phyloP scores from a whole-genome alignment of 768 basidiomycete genomes.

The Trametes sanguinea region DNA sequence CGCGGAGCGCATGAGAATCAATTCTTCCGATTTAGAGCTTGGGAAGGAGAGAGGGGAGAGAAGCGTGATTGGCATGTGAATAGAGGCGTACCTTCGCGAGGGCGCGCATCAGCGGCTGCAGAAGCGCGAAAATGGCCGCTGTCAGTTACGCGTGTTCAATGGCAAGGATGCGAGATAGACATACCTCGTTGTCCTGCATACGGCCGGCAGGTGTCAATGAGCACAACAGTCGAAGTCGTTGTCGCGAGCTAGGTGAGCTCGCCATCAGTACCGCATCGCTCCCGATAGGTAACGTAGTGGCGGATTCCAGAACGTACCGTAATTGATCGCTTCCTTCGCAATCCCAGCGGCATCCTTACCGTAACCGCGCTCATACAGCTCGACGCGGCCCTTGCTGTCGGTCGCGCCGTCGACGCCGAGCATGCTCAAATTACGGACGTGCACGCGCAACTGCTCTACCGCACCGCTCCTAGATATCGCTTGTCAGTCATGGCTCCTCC shows the following conservation, averaged over 20 bases:
- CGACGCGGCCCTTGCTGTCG: constrained; percentile 74
- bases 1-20: not conserved
- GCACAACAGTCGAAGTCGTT: constrained; percentile 93
- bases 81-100: constrained; percentile 74
- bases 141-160: not conserved
- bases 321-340: constrained; percentile 89
- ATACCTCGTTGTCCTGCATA: constrained; percentile 98
- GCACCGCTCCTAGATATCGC: constrained; percentile 74
- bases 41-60: not conserved
- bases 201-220: constrained; percentile 98
- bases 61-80: not conserved
- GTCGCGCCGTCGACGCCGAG: constrained; percentile 69
- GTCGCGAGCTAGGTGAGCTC: constrained; percentile 62
- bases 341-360: constrained; percentile 99
- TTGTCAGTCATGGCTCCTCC: not conserved
- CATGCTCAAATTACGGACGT: constrained; percentile 92
- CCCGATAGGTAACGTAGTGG: not conserved
- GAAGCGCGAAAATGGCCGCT: not conserved
- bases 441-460: constrained; percentile 95
- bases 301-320: constrained; percentile 54
- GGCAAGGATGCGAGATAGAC: constrained; percentile 15
- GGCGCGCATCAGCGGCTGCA: constrained; percentile 92
- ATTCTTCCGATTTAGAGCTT: not conserved
- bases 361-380: constrained; percentile 94
- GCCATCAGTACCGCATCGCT: constrained; percentile 8